Evolutionary conservation across 2,329 filamentous ascomycete species (phyloP), one percentile per base, ranked within the genome.

Genomic region (Penicillium paneum): DNA sequence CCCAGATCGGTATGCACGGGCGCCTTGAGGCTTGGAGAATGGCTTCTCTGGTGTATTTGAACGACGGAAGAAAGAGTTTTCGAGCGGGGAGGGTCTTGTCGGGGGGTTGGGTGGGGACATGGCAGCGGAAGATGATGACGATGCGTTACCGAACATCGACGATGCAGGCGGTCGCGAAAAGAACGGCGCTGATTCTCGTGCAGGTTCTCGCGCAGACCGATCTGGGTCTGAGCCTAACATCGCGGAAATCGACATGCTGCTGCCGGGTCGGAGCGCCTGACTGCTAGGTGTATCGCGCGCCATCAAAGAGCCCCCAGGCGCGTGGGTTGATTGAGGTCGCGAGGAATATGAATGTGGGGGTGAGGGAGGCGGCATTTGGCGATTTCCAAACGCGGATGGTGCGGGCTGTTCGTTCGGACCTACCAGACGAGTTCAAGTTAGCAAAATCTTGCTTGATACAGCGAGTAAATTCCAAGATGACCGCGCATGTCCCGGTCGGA

Each of bases 171-270:
- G 72, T 50, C 79, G 79, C 56, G 77, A 76, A 61, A 79, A 76
- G 55, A 82, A 77, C 46, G 78, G 73, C 49, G 70, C 71, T 48
- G 72, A 69, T 59, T 68, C 71, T 64, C 69, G 72, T 49, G 68
- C 70, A 51, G 69, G 70, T 57, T 77, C 77, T 71, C 79, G 78
- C 68, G 72, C 71, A 38, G 72, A 64, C 52, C 74, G 74, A 46
- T 79, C 73, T 43, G 78, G 65, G 62, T 81, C 79, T 12, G 76
- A 78, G 55, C 85, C 86, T 56, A 89, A 80, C 72, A 90, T 83
- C 41, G 86, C 86, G n/a, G 85, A 87, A 71, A 89, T 89, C 43
- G 86, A 88, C 86, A 89, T 89, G 73, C 83, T 85, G 65, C 82
- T 82, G 49, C 81, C 81, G 12, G 82, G 81, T 55, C 85, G 79